Evolutionary conservation across 1,284 basidiomycete species (phyloP), one percentile per base, ranked within the genome.

Genomic region (Heterobasidion annosum): DNA sequence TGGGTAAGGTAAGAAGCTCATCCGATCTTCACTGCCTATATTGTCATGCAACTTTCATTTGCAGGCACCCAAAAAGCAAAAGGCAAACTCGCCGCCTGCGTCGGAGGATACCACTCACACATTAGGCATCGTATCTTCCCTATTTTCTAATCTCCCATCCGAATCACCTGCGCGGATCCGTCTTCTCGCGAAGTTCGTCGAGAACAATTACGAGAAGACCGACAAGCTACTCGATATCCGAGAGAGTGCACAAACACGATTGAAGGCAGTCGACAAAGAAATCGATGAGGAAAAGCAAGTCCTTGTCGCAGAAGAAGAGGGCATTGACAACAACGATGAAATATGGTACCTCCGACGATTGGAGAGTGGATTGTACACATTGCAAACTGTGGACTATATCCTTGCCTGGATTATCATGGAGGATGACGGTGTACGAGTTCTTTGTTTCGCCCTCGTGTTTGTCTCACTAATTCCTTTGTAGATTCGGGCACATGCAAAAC

Each of bases 351-450:
- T 98, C 18, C 79, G 83, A 16, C 80, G 89, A 44, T 70, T 98
- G 32, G 93, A 97, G 54, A 82, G 83, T 1, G 97, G 96, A 0
- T 70, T 98, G 37, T 95, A 91, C 65, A 88, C 88, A 1, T 69
- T 99, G 9, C 96, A 99, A 65, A 89, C 87, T 15, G 81, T 91
- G 19, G 96, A 98, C 69, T 97, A 95, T 59, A 86, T 98, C 51
- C 70, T 98, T 33, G 94, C 90, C 1, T 99, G 97, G 97, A 70
- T 98, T 33, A 81, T 83, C 55, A 97, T 98, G 93, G 97, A 99
- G 71, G 97, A 99, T 63, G 97, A 99, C 63, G 97, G 94, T 34
- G 93, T 95, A 71, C 57, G 89, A 12, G 15, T 33, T 13, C 12
- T 48, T 35, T 52, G 49, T 47, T 37, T 15, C 19, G 42, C 45